Evolutionary conservation across 768 basidiomycete species (phyloP).

Genomic region (Tulasnella sp.): DNA sequence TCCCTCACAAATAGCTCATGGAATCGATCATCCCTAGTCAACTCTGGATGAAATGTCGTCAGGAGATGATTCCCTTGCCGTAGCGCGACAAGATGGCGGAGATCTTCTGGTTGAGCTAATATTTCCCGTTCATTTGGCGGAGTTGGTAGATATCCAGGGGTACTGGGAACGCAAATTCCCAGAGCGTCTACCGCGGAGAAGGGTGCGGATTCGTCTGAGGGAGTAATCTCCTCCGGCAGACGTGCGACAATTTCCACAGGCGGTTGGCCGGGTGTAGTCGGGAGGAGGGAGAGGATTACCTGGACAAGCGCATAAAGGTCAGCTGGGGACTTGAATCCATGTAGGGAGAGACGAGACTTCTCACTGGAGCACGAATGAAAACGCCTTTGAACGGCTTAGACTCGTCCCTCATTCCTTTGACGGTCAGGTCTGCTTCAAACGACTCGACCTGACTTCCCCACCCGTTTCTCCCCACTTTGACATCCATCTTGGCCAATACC

Average conservation of each 20-base stretch:
- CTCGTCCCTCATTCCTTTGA: conserved; percentile 58
- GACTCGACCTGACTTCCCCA: conserved; percentile 97
- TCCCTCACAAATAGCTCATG: conserved; percentile 85
- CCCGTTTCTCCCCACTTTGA: conserved; percentile 80
- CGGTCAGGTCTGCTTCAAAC: conserved; percentile 72
- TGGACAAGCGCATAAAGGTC: conserved; percentile 32
- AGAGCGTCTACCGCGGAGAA: conserved; percentile 40
- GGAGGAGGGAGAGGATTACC: conserved; percentile 58
- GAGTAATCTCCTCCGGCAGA: conserved; percentile 45
- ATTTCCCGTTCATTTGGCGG: conserved; percentile 41
- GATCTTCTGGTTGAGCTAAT: conserved; percentile 41
- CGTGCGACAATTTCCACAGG: conserved; percentile 68
- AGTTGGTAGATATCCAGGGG: conserved; percentile 39
- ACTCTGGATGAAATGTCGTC: conserved; percentile 92
- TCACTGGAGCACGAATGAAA: conserved; percentile 90
- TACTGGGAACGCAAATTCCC: conserved; percentile 34
- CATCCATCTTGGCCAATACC: conserved; percentile 71
- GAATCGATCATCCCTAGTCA: conserved; percentile 80
- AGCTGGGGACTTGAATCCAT: not conserved
- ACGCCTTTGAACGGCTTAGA: conserved; percentile 67
- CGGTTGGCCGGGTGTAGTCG: conserved; percentile 44
- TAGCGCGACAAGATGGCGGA: conserved; percentile 72
- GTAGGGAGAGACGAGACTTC: conserved; percentile 32
- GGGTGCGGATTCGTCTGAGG: not conserved
- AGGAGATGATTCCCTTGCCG: conserved; percentile 79